Evolutionary conservation across 257 asterid genomes (phyloP).

Genomic region (Plantago elongata): DNA sequence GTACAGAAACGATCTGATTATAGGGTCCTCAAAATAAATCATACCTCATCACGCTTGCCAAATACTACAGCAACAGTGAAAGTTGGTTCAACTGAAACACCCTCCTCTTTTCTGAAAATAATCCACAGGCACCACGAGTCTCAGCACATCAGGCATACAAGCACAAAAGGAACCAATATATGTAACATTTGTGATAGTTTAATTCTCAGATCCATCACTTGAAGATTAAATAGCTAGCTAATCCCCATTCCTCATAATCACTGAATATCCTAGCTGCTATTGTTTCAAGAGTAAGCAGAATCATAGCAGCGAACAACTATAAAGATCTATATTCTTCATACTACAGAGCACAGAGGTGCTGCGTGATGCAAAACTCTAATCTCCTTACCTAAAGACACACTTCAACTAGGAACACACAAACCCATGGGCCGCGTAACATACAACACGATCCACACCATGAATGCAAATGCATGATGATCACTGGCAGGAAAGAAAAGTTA

Average conservation of each 20-base stretch:
- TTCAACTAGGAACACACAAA: too few relatives aligned
- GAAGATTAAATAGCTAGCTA: neutral
- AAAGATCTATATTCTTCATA: too few relatives aligned
- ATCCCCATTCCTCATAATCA: neutral
- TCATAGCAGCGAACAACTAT: too few relatives aligned
- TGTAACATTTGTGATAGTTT: neutral
- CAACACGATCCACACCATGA: too few relatives aligned
- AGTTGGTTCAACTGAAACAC: constrained; percentile 62
- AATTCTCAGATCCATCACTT: constrained; percentile 3
- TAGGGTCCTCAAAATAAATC: neutral
- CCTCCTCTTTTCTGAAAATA: constrained; percentile 81
- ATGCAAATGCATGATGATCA: too few relatives aligned
- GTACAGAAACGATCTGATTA: neutral
- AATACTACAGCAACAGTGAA: constrained; percentile 62
- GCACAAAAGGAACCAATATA: neutral
- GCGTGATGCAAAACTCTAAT: too few relatives aligned
- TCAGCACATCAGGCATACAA: constrained; percentile 9
- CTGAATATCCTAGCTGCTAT: neutral
- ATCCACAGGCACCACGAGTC: constrained; percentile 7
- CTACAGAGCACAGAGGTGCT: too few relatives aligned
- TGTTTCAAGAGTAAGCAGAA: neutral
- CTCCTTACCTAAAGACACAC: too few relatives aligned
- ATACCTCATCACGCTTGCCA: constrained; percentile 90
- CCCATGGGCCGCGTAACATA: too few relatives aligned
- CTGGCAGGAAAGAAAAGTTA: too few relatives aligned